phyloP scores from a whole-genome alignment of 495 filamentous ascomycete genomes.

The Haplographium delicatum region DNA sequence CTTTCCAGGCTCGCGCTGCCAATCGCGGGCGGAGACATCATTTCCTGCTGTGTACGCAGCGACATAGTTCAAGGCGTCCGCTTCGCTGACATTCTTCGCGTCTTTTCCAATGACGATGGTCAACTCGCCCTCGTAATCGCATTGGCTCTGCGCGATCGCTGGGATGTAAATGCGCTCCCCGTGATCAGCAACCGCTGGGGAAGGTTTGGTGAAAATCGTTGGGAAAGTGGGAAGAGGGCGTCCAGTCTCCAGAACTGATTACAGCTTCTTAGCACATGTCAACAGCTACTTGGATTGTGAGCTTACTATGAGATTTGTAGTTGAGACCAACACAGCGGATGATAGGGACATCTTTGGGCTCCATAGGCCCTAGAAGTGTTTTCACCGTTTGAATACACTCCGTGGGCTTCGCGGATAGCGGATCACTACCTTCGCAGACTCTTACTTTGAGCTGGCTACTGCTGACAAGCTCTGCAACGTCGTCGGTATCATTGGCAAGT shows the following conservation, averaged over 20 bases:
- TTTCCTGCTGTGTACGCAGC: slow-evolving; percentile 43
- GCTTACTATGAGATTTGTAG: slow-evolving; percentile 34
- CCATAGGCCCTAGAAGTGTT: not conserved
- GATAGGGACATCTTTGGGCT: slow-evolving; percentile 31
- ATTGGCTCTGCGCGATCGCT: slow-evolving; percentile 39
- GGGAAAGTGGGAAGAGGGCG: not conserved
- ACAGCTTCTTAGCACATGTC: too few species aligned
- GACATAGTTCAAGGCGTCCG: slow-evolving; percentile 39
- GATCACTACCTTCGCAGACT: not conserved
- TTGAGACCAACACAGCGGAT: slow-evolving; percentile 37
- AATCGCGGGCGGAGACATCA: slow-evolving; percentile 42
- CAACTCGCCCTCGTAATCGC: slow-evolving; percentile 50
- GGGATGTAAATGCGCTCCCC: slow-evolving; percentile 31
- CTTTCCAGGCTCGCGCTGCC: slow-evolving; percentile 37
- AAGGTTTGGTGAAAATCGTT: slow-evolving; percentile 2
- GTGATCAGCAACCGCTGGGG: not conserved
- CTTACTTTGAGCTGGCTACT: not conserved
- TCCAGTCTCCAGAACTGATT: not conserved
- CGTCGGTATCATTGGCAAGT: too few species aligned
- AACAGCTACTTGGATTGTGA: too few species aligned
- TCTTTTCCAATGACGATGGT: slow-evolving; percentile 38
- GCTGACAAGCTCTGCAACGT: not conserved
- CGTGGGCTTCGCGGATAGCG: not conserved
- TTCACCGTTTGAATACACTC: not conserved
- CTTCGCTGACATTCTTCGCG: slow-evolving; percentile 38